Conservation (phyloP, 2,329 filamentous ascomycete genomes). For the Arthroderma uncinatum region DNA sequence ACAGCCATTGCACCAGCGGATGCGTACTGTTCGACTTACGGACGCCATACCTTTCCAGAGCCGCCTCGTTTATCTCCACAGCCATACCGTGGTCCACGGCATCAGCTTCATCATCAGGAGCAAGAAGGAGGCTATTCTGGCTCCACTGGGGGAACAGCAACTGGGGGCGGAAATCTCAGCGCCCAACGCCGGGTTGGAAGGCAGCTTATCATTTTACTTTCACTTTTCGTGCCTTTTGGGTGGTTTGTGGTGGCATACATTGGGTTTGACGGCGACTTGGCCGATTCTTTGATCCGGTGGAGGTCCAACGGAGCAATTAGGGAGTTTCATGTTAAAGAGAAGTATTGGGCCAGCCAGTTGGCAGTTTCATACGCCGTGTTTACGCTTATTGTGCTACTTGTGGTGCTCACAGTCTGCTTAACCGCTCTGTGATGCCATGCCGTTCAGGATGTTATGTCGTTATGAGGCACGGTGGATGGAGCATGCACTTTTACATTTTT, state of each 20-base stretch:
- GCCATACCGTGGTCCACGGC: not conserved
- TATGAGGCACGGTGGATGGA: not conserved
- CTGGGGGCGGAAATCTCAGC: constrained; percentile 1
- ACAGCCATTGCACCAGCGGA: not conserved
- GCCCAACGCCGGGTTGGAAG: constrained; percentile 13
- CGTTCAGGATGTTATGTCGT: not conserved
- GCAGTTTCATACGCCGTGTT: constrained; percentile 1
- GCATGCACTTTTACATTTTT: not conserved
- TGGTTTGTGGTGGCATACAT: constrained; percentile 14
- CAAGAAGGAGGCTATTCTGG: not conserved
- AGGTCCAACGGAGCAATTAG: constrained; percentile 10
- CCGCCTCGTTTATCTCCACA: constrained; percentile 12
- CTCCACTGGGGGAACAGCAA: not conserved
- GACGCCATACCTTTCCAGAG: constrained; percentile 13
- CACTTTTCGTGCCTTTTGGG: constrained; percentile 10
- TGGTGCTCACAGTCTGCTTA: constrained; percentile 9
- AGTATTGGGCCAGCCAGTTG: constrained; percentile 10
- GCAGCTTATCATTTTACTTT: constrained; percentile 10
- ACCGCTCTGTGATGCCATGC: not conserved
- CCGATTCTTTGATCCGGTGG: constrained; percentile 12
- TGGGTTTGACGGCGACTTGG: constrained; percentile 8
- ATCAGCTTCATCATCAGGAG: not conserved
- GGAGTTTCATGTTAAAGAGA: constrained; percentile 15
- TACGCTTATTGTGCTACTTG: constrained; percentile 7
- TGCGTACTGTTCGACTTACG: constrained; percentile 10